Evolutionary conservation across 2,329 filamentous ascomycete species (phyloP), one percentile per base, ranked within the genome.

Genomic region (Shiraia bambusicola): DNA sequence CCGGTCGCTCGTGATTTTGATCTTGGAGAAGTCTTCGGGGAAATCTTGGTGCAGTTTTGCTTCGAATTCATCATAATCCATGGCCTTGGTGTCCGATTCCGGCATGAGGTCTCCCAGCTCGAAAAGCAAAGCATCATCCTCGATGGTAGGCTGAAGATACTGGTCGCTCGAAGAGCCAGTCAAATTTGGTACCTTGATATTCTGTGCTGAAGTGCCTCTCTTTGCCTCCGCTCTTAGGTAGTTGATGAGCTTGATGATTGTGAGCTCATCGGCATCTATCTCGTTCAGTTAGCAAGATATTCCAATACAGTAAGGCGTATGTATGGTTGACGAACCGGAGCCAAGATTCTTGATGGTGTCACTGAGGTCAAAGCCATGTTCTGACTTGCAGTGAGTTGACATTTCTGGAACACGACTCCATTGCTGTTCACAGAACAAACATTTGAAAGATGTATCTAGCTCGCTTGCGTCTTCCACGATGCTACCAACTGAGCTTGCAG

Each of bases 71-170:
- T 61, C 56, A 33, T 67, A 65, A 31, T 67, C 63, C 6, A 58
- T 47, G 11, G 51, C 53, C 19, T 63, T 62, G 10, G 49, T 45
- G 28, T 65, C 58, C 7, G 42, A 38, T 12, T 59, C 58, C 4
- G 55, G 58, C 58, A 64, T 63, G 14, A 95, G 74, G 49, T 96
- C 93, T 50, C 95, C 92, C 14, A 98, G 76, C 41, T 81, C 87
- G 63, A 94, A 90, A 24, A 98, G 81, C 38, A 97, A 74, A 3
- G 91, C 87, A 65, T 98, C 93, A 54, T 96, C 89, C 44, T 93
- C 85, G 6, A 98, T 72, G 3, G 90, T 84, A 0, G 93, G 93
- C 62, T 87, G 86, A 44, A 98, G 76, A 61, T 84, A 94, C 51
- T 79, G 77, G 50, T 97, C 92, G 47, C 89, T 81, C n/a, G 82